phyloP scores from a whole-genome alignment of 2,329 filamentous ascomycete species.

The Diaporthe ilicicola region DNA sequence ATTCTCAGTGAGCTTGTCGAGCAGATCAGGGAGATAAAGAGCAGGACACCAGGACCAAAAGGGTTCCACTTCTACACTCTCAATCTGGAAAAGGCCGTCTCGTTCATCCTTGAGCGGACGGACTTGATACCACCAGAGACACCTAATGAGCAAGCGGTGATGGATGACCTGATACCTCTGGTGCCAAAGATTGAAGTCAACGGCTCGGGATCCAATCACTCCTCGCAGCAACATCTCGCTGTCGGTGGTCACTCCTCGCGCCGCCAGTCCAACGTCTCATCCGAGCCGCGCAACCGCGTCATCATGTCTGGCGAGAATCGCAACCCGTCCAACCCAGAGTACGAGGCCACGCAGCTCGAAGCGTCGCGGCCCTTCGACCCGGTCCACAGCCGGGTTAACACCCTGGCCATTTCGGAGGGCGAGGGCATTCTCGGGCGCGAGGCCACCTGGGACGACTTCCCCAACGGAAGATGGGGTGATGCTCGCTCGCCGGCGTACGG shows the following conservation, averaged over 20 bases:
- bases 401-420: conserved; percentile 92
- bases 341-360: conserved; percentile 79
- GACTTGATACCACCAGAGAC: conserved; percentile 75
- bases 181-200: conserved; percentile 62
- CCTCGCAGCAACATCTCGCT: conserved; percentile 26
- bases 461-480: conserved; percentile 95
- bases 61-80: conserved; percentile 98
- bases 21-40: conserved; percentile 72
- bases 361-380: conserved; percentile 78
- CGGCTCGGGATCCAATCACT: conserved; percentile 50
- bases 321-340: conserved; percentile 66
- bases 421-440: conserved; percentile 89
- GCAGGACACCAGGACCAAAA: conserved; percentile 65
- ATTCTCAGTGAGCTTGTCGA: conserved; percentile 87
- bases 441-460: conserved; percentile 98
- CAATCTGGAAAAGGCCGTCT: conserved; percentile 95
- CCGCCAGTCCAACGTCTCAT: conserved; percentile 81
- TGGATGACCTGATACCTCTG: conserved; percentile 55
- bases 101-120: conserved; percentile 88
- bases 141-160: conserved; percentile 60
- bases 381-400: conserved; percentile 82
- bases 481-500: conserved; percentile 92
- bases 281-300: conserved; percentile 86
- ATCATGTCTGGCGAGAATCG: conserved; percentile 72
- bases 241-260: conserved; percentile 49